These are phyloP conservation scores for Cyclotella choctawhatcheeana DNA, from an alignment of 108 stramenopile species.

Conservation along the genomic window DNA sequence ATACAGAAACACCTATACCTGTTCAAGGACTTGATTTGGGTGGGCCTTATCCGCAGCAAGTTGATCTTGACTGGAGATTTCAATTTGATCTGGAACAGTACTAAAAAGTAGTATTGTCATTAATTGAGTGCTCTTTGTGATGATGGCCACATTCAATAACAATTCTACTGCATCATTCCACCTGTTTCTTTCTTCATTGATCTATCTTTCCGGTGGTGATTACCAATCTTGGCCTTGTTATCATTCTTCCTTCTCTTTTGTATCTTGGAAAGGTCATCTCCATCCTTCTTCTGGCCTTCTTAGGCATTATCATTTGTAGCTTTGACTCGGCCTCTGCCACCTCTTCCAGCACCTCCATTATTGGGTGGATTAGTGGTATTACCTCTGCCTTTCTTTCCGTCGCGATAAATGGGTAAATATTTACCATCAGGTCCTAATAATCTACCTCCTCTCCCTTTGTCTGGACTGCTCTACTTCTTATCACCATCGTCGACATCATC, in stretches of 20 bases:
- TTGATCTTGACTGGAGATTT: constrained; percentile 64
- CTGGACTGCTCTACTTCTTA: constrained; percentile 76
- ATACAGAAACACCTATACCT: too few relatives aligned
- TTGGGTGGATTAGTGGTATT: background rate
- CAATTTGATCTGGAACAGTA: constrained; percentile 9
- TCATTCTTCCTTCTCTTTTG: constrained; percentile 72
- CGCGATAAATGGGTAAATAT: constrained; percentile 60
- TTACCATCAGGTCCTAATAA: constrained; percentile 80
- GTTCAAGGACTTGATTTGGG: constrained; percentile 52
- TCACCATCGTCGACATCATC: constrained; percentile 31
- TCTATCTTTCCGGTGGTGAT: constrained; percentile 67
- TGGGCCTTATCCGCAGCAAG: constrained; percentile 57
- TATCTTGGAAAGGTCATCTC: constrained; percentile 54
- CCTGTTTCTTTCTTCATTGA: constrained; percentile 58
- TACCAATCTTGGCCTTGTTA: constrained; percentile 69
- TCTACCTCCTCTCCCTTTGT: constrained; percentile 86
- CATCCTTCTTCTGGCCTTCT: constrained; percentile 23
- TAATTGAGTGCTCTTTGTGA: background rate
- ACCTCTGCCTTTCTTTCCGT: constrained; percentile 46
- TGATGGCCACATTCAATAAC: background rate
- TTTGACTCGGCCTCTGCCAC: constrained; percentile 19
- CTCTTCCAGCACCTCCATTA: constrained; percentile 9
- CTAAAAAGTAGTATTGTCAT: background rate
- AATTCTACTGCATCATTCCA: too few relatives aligned
- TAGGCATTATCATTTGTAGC: background rate